A percentile compares a stretch with the other conserved stretches of the same genome.
These are phyloP conservation scores for Daldinia caldariorum DNA, from an alignment of 495 filamentous ascomycete genomes.

Conservation along the genomic window DNA sequence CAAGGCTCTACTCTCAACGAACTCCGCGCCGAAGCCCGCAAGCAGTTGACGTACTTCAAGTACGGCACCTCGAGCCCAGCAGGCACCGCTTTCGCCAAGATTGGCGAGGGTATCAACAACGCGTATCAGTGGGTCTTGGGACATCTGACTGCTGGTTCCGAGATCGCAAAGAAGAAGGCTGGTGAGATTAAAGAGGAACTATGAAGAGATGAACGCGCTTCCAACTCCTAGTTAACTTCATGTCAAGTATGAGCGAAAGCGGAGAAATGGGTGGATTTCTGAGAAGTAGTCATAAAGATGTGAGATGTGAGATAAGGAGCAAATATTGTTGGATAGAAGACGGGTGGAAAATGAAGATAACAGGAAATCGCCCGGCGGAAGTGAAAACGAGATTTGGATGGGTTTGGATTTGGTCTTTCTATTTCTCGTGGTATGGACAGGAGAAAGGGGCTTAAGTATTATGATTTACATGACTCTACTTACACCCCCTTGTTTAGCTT, in stretches of 20 bases:
- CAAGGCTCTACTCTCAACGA: conserved; percentile 69
- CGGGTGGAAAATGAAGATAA: background rate
- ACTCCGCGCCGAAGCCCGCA: conserved; percentile 72
- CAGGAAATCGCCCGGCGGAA: background rate
- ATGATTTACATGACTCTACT: no score
- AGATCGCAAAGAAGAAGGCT: conserved; percentile 69
- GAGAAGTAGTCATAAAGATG: background rate
- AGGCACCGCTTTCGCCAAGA: conserved; percentile 70
- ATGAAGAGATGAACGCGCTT: conserved; percentile 21
- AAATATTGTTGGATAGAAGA: background rate
- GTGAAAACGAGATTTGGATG: background rate
- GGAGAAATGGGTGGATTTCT: background rate
- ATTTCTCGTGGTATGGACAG: background rate
- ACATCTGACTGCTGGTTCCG: conserved; percentile 68
- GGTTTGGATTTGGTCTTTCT: background rate
- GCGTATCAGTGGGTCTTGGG: conserved; percentile 67
- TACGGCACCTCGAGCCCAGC: conserved; percentile 76
- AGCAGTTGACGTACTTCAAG: conserved; percentile 78
- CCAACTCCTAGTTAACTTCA: no score
- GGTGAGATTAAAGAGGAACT: conserved; percentile 53
- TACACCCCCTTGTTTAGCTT: no score
- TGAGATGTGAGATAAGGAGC: background rate
- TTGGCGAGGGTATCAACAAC: conserved; percentile 62
- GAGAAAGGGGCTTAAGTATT: background rate
- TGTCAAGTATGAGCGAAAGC: background rate